A percentile compares a stretch with the other conserved stretches of the same genome.
Evolutionary conservation across 352 stramenopile species (phyloP).

Genomic region (Phytophthora cryptogea): DNA sequence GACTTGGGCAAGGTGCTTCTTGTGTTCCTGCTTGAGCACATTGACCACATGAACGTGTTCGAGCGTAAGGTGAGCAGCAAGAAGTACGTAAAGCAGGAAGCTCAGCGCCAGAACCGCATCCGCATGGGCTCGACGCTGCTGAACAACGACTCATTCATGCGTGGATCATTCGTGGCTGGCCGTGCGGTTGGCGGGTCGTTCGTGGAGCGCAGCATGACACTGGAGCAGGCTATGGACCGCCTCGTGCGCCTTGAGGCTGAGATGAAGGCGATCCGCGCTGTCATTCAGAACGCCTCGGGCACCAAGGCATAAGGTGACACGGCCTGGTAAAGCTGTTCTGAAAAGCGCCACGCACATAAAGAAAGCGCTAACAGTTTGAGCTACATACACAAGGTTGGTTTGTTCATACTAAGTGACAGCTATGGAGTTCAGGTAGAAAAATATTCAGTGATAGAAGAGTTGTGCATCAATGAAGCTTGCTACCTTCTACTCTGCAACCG

Average conservation of each 20-base stretch:
- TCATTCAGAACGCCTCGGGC: constrained; percentile 59
- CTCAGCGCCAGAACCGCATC: constrained; percentile 80
- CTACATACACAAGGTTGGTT: constrained; percentile 8
- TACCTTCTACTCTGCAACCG: constrained; percentile 9
- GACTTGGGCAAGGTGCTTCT: constrained; percentile 77
- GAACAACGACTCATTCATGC: constrained; percentile 68
- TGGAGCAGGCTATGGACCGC: constrained; percentile 79
- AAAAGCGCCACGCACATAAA: constrained; percentile 3
- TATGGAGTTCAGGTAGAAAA: constrained; percentile 13
- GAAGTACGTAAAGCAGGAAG: constrained; percentile 63
- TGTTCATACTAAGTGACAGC: constrained; percentile 39
- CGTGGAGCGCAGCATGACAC: constrained; percentile 59
- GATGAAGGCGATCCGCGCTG: constrained; percentile 68
- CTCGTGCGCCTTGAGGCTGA: constrained; percentile 66
- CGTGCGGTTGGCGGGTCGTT: constrained; percentile 65
- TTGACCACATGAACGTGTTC: constrained; percentile 60
- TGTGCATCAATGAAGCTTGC: constrained; percentile 26
- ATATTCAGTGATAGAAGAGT: constrained; percentile 27
- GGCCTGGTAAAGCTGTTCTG: neutral
- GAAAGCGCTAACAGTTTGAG: constrained; percentile 18
- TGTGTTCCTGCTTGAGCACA: constrained; percentile 64
- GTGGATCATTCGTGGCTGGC: constrained; percentile 79
- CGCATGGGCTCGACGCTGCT: constrained; percentile 68
- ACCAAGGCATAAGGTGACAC: constrained; percentile 28
- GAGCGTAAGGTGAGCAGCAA: constrained; percentile 62